phyloP scores from a whole-genome alignment of 2,329 filamentous ascomycete species.

The Xylariales sp. region DNA sequence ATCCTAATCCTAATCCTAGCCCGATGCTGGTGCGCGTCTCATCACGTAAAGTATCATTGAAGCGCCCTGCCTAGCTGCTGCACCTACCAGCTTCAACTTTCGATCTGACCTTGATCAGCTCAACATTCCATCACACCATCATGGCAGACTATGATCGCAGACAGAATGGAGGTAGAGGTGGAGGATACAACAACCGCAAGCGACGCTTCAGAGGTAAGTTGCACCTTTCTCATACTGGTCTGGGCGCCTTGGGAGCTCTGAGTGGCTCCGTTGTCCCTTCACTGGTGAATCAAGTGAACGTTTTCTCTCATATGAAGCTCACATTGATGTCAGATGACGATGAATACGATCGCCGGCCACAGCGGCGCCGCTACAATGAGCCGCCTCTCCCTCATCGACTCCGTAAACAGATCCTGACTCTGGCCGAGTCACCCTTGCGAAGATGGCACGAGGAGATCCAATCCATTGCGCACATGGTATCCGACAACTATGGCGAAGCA shows the following conservation, averaged over 20 bases:
- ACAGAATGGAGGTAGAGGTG: conserved; percentile 38
- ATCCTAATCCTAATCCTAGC: too few relatives aligned
- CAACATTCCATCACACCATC: conserved; percentile 9
- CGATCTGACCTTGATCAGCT: too few relatives aligned
- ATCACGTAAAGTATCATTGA: too few relatives aligned
- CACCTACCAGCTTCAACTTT: neutral
- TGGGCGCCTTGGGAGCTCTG: too few relatives aligned
- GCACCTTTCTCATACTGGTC: conserved; percentile 1
- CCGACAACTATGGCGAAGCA: conserved; percentile 81
- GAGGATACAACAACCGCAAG: conserved; percentile 66
- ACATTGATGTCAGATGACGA: conserved; percentile 57
- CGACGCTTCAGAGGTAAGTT: conserved; percentile 70
- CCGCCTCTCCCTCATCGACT: conserved; percentile 62
- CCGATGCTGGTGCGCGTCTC: too few relatives aligned
- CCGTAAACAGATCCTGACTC: conserved; percentile 71
- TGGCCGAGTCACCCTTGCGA: conserved; percentile 77
- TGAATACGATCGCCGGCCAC: conserved; percentile 67
- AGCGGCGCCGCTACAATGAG: conserved; percentile 69
- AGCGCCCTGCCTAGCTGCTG: too few relatives aligned
- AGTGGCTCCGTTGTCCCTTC: too few relatives aligned
- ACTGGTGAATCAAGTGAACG: too few relatives aligned
- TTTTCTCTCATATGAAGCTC: too few relatives aligned
- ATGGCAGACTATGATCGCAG: conserved; percentile 58
- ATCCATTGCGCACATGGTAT: conserved; percentile 68
- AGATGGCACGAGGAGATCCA: conserved; percentile 75